Conservation (phyloP, 78 protist species). For the Dictyostelium purpureum region DNA sequence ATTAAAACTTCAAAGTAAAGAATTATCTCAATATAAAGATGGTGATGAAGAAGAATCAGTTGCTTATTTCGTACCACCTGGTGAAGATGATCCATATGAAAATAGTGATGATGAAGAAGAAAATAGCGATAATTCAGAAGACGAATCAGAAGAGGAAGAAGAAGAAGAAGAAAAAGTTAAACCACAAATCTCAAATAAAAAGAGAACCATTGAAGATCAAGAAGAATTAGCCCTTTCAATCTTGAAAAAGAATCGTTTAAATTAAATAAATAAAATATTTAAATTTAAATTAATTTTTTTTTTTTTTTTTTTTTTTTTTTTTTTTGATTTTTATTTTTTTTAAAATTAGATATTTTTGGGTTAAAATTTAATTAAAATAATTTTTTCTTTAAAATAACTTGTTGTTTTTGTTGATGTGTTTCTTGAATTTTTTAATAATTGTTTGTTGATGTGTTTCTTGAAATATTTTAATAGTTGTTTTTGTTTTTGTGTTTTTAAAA, state of each 20-base stretch:
- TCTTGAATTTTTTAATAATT: too few species aligned
- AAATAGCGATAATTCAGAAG: background rate
- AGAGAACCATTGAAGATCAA: slow-evolving; percentile 48
- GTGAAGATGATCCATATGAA: slow-evolving; percentile 42
- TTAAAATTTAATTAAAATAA: too few species aligned
- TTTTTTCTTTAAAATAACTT: too few species aligned
- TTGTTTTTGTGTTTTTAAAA: too few species aligned
- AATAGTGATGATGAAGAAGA: slow-evolving; percentile 4
- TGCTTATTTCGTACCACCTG: slow-evolving; percentile 50
- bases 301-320: too few species aligned
- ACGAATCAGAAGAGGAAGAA: slow-evolving; percentile 9
- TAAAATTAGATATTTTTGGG: too few species aligned
- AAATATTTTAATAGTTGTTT: too few species aligned
- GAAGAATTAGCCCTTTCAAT: slow-evolving; percentile 23
- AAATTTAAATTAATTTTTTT: background rate
- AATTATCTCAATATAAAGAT: background rate
- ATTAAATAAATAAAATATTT: background rate
- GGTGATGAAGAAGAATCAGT: slow-evolving; percentile 26
- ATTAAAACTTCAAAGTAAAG: background rate
- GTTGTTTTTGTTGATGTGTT: too few species aligned
- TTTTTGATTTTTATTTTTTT: too few species aligned
- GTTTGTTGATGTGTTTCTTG: too few species aligned
- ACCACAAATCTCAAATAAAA: background rate
- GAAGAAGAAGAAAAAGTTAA: slow-evolving; percentile 11
- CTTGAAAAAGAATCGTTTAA: slow-evolving; percentile 32